A percentile compares a stretch with the other conserved stretches of the same genome.
phyloP scores from a whole-genome alignment of 495 filamentous ascomycete species.

The Aspergillus nidulans region DNA sequence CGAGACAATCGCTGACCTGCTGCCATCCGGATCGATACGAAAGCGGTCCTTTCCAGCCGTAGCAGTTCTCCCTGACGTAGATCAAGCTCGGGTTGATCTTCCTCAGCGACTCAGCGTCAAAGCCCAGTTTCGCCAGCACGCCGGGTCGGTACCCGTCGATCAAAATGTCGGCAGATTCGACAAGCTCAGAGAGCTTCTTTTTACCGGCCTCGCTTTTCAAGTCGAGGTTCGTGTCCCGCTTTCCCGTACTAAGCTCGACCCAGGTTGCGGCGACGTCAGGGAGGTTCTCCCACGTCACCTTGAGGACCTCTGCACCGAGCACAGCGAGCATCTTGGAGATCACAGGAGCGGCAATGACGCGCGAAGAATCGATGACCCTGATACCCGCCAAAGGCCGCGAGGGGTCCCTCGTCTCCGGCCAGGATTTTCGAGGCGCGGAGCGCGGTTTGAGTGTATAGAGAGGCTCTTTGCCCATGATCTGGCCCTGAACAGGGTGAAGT shows the following conservation, averaged over 20 bases:
- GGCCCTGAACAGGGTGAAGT: not conserved
- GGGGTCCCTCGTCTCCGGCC: not conserved
- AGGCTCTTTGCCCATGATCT: not conserved
- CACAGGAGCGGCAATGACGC: constrained; percentile 46
- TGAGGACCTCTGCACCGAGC: constrained; percentile 57
- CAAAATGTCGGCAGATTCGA: constrained; percentile 44
- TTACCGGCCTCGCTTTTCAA: constrained; percentile 41
- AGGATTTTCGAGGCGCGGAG: not conserved
- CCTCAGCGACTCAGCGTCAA: not conserved
- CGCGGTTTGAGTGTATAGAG: not conserved
- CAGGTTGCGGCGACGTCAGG: constrained; percentile 64
- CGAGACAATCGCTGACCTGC: constrained; percentile 8
- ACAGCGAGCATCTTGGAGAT: constrained; percentile 54
- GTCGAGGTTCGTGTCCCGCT: constrained; percentile 47
- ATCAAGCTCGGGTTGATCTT: constrained; percentile 12
- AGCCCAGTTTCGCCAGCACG: constrained; percentile 32
- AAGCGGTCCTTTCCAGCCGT: constrained; percentile 54
- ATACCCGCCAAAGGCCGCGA: not conserved
- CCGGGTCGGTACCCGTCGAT: constrained; percentile 58
- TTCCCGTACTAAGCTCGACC: constrained; percentile 62
- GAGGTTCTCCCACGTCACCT: constrained; percentile 56
- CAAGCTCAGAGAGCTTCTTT: constrained; percentile 40
- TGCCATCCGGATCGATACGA: constrained; percentile 35
- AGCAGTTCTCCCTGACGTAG: constrained; percentile 53
- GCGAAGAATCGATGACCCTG: constrained; percentile 55